Evolutionary conservation across 2,329 filamentous ascomycete species (phyloP), one percentile per base, ranked within the genome.

Genomic region (Alternaria alternata): DNA sequence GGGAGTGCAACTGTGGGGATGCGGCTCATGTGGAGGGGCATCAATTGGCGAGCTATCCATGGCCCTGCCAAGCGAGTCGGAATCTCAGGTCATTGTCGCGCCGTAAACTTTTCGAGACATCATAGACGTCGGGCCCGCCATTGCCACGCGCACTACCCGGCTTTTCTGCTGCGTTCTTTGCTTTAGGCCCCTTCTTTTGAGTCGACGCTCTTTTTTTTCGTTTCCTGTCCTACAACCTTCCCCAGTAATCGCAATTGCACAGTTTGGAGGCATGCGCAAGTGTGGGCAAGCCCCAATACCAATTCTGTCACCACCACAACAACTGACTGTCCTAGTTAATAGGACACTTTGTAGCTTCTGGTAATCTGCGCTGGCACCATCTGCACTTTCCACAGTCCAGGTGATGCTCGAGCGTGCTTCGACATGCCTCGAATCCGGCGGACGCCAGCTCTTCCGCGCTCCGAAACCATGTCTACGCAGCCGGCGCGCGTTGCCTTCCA

Each of bases 321-420:
- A 24, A 28, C 59, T 63, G 26, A 62, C 57, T 14, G 16, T 6
- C 36, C 22, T 57, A 68, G 62, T 58, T 49, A 47, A 18, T 38
- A 59, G 26, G 18, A 58, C 14, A 32, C 30, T 51, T 47, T 24
- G 46, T 20, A 39, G n/a, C 41, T 54, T 56, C 61, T 65, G 68
- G 64, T 71, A 72, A 66, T 70, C 59, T 54, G 60, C 58, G 60
- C 66, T 63, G 59, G 59, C 64, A 61, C 62, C 57, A 61, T 65
- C 63, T 66, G 62, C 68, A 57, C 63, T 67, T 55, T 43, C 47
- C 54, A 63, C 63, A 54, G 64, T 56, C 64, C 64, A 66, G 77
- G 74, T 75, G 68, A 87, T 87, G 85, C 84, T 87, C 75, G 85
- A 87, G 84, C 84, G 83, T 70, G 84, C 84, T 74, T 82, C 82